Percentiles rank a stretch among this genome's conserved stretches.
These are phyloP conservation scores for Wallacemonas rigidus DNA, from an alignment of 208 protist species.

Conservation along the genomic window DNA sequence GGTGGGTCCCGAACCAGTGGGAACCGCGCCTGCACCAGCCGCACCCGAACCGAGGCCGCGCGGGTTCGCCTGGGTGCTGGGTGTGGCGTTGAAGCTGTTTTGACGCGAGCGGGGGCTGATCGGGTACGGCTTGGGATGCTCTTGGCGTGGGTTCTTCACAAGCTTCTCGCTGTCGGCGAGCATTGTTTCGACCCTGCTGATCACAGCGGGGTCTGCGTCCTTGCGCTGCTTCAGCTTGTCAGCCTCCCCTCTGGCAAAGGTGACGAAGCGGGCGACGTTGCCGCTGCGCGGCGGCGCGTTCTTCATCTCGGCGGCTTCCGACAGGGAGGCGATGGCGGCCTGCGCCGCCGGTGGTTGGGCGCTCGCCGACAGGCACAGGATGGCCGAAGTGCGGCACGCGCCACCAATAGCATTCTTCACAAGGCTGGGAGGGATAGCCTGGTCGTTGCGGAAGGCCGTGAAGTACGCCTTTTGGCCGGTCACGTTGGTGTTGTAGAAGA, in stretches of 20 bases:
- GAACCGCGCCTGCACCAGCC: not conserved
- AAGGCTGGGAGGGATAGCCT: constrained; percentile 30
- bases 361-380: constrained; percentile 38
- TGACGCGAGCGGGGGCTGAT: constrained; percentile 25
- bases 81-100: constrained; percentile 18
- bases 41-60: not conserved
- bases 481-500: constrained; percentile 41
- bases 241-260: constrained; percentile 43
- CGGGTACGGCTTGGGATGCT: constrained; percentile 44
- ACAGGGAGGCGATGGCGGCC: constrained; percentile 27
- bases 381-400: constrained; percentile 42
- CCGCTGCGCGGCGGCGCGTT: constrained; percentile 61
- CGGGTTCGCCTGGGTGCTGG: constrained; percentile 5
- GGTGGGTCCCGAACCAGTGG: not conserved
- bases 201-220: constrained; percentile 31
- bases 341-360: constrained; percentile 17
- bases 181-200: constrained; percentile 51
- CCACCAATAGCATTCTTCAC: constrained; percentile 55
- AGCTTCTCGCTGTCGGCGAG: constrained; percentile 48
- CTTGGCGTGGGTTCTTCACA: constrained; percentile 39
- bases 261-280: constrained; percentile 58
- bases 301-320: constrained; percentile 28
- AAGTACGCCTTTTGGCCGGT: constrained; percentile 31
- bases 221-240: constrained; percentile 43
- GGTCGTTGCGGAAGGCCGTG: constrained; percentile 34